Conservation (phyloP, 2,329 filamentous ascomycete species). For the Parafenestella ontariensis region DNA sequence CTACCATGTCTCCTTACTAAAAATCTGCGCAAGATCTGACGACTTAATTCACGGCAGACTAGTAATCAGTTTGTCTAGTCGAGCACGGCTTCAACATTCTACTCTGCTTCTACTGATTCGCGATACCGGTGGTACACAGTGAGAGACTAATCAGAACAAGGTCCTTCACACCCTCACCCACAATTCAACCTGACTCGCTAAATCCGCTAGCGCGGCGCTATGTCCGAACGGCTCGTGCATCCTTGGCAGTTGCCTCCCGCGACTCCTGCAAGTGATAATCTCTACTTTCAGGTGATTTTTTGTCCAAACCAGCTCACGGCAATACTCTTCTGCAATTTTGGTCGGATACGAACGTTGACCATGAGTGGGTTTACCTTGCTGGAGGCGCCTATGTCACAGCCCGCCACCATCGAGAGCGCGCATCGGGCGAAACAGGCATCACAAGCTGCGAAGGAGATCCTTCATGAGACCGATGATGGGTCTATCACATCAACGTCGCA, state of each 20-base stretch:
- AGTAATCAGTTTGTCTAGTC: too few relatives aligned
- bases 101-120: not conserved
- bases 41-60: too few relatives aligned
- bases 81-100: not conserved
- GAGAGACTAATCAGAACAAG: too few relatives aligned
- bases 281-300: not conserved
- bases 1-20: not conserved
- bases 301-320: not conserved
- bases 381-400: slow-evolving; percentile 2
- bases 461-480: not conserved
- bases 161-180: too few relatives aligned
- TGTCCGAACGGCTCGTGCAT: not conserved
- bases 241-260: slow-evolving; percentile 12
- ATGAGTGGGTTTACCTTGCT: slow-evolving; percentile 5
- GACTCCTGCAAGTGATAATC: not conserved
- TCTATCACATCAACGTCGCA: not conserved
- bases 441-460: not conserved
- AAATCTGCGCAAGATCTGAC: not conserved
- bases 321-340: not conserved
- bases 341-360: not conserved
- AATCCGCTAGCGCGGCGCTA: slow-evolving; percentile 10
- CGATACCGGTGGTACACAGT: not conserved
- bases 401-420: not conserved
- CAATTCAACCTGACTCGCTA: not conserved
- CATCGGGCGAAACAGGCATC: slow-evolving; percentile 2